These are phyloP conservation scores for Cercospora sesami DNA, from an alignment of 2,329 filamentous ascomycete species.

Conservation along the genomic window DNA sequence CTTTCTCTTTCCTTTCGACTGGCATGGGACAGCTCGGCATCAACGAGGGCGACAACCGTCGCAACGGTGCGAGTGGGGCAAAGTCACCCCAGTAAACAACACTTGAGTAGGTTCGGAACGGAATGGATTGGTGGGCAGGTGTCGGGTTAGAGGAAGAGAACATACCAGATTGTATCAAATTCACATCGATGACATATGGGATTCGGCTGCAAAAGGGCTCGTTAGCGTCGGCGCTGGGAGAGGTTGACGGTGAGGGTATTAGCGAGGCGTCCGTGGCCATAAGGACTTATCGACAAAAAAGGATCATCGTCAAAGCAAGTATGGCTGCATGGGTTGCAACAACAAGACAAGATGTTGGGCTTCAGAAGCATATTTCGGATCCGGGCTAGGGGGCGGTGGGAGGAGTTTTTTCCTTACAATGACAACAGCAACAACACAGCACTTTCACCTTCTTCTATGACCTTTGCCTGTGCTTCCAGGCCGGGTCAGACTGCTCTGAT, in stretches of 20 bases:
- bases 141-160: constrained; percentile 4
- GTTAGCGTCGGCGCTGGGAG: constrained; percentile 31
- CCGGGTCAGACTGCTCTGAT: background rate
- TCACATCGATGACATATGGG: constrained; percentile 32
- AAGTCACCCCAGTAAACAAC: constrained; percentile 39
- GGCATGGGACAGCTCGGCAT: constrained; percentile 73
- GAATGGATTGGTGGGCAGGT: background rate
- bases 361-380: constrained; percentile 4
- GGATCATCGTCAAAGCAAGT: constrained; percentile 25
- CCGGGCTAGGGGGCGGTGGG: background rate
- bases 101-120: background rate
- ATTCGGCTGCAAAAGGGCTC: constrained; percentile 29
- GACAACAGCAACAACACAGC: constrained; percentile 1
- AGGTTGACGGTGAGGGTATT: constrained; percentile 29
- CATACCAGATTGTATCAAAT: constrained; percentile 28
- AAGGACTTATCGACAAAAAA: constrained; percentile 10
- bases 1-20: constrained; percentile 75
- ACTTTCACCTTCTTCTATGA: background rate
- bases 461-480: background rate
- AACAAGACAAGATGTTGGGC: background rate
- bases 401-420: constrained; percentile 1
- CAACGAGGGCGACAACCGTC: constrained; percentile 53
- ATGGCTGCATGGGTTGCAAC: constrained; percentile 16
- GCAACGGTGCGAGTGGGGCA: constrained; percentile 41
- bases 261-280: constrained; percentile 29